These are phyloP conservation scores for Gossypium rotundifolium DNA, from an alignment of 345 rosid species.

Conservation along the genomic window DNA sequence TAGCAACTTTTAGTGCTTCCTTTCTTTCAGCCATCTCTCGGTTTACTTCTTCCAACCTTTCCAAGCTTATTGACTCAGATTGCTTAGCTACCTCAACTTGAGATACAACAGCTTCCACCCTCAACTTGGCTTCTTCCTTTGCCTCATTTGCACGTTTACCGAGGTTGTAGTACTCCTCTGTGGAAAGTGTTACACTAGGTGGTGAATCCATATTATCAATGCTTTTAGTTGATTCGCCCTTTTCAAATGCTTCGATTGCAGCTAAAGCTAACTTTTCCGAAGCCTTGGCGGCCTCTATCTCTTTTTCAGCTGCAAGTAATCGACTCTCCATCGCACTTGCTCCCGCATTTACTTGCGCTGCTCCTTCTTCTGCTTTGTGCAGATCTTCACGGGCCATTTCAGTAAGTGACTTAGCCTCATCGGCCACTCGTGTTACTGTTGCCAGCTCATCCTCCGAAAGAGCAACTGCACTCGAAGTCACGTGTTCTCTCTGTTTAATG, in stretches of 20 bases:
- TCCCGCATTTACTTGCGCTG: constrained; percentile 77
- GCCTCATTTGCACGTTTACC: constrained; percentile 77
- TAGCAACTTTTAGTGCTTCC: constrained; percentile 54
- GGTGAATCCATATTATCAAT: constrained; percentile 34
- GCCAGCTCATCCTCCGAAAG: constrained; percentile 72
- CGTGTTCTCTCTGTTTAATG: constrained; percentile 76
- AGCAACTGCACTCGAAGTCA: constrained; percentile 71
- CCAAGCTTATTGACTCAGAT: constrained; percentile 46
- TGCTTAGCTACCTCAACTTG: constrained; percentile 73
- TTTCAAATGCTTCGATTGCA: constrained; percentile 81
- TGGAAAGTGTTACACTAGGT: constrained; percentile 56
- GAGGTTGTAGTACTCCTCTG: constrained; percentile 84
- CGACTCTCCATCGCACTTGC: constrained; percentile 66
- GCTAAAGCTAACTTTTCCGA: constrained; percentile 80
- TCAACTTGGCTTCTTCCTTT: constrained; percentile 63
- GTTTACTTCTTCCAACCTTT: constrained; percentile 57
- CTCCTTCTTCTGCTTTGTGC: constrained; percentile 64
- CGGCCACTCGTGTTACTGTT: constrained; percentile 65
- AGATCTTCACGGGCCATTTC: constrained; percentile 69
- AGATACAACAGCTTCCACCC: constrained; percentile 63
- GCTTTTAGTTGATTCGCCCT: constrained; percentile 55
- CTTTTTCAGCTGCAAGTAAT: constrained; percentile 67
- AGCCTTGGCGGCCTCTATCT: constrained; percentile 80
- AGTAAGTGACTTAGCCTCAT: constrained; percentile 66
- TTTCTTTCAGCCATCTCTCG: constrained; percentile 49